Conservation (phyloP, 441 rosid species). For the Pelargonium australe region DNA sequence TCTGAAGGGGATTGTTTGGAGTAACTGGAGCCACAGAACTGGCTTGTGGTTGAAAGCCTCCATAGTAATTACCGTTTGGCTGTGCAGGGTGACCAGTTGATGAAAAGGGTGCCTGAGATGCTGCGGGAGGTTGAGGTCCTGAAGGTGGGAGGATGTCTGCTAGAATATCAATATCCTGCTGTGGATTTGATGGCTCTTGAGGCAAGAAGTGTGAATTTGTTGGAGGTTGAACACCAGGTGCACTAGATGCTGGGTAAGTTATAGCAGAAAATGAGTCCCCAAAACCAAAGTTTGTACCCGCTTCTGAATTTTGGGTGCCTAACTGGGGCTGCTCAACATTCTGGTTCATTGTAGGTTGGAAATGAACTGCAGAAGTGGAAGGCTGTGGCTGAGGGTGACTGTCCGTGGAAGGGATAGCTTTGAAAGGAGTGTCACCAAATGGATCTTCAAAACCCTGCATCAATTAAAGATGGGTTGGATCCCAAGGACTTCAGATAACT, state of each 20-base stretch:
- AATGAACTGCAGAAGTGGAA: slow-evolving; percentile 32
- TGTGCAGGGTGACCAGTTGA: slow-evolving; percentile 39
- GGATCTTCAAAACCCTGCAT: slow-evolving; percentile 86
- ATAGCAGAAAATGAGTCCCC: slow-evolving; percentile 47
- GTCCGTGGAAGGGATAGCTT: slow-evolving; percentile 51
- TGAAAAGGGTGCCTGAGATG: slow-evolving; percentile 34
- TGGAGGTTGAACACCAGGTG: slow-evolving; percentile 35
- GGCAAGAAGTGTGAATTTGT: slow-evolving; percentile 43
- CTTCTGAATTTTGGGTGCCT: slow-evolving; percentile 28
- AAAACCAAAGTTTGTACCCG: slow-evolving; percentile 34
- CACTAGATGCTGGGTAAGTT: slow-evolving; percentile 39
- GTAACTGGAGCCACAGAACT: slow-evolving; percentile 25
- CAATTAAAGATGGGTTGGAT: slow-evolving; percentile 9
- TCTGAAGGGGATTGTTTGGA: slow-evolving; percentile 22
- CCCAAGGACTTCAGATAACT: neutral
- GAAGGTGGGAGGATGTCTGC: slow-evolving; percentile 93
- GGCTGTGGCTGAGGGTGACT: slow-evolving; percentile 34
- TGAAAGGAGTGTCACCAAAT: slow-evolving; percentile 90
- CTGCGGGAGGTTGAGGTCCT: slow-evolving; percentile 40
- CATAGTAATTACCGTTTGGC: slow-evolving; percentile 30
- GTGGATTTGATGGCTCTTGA: slow-evolving; percentile 50
- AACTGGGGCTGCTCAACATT: slow-evolving; percentile 36
- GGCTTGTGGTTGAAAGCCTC: slow-evolving; percentile 39
- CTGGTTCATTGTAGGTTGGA: slow-evolving; percentile 37
- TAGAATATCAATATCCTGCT: slow-evolving; percentile 65